Evolutionary conservation across 164 flowering plant genomes (phyloP).

Genomic region (Saururus chinensis): DNA sequence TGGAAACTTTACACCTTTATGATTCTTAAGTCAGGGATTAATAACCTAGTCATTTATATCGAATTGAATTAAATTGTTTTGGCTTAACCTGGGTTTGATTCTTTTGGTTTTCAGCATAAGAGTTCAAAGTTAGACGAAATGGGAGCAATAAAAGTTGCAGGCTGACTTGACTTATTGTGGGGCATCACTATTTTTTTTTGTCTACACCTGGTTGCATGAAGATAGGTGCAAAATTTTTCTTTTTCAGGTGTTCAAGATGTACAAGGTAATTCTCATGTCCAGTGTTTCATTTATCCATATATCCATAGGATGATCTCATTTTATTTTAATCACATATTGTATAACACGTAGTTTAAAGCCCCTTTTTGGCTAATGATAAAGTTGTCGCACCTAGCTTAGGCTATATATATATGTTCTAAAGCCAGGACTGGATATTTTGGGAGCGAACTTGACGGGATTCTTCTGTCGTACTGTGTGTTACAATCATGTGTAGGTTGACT

Average conservation of each 20-base stretch:
- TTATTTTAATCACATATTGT: background rate
- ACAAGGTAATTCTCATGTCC: background rate
- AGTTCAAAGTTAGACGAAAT: conserved; percentile 76
- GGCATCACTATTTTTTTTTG: background rate
- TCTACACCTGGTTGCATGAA: background rate
- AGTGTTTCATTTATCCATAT: no score
- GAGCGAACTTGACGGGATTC: background rate
- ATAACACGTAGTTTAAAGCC: no score
- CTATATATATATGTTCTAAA: no score
- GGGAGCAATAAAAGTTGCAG: conserved; percentile 76
- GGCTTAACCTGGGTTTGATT: background rate
- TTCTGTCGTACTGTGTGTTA: background rate
- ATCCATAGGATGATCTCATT: background rate
- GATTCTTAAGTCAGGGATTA: no score
- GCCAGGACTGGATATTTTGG: no score
- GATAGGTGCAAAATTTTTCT: background rate
- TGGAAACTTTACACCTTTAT: no score
- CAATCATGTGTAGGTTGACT: background rate
- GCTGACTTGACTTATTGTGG: conserved; percentile 23
- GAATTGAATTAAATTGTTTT: background rate
- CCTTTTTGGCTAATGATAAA: background rate
- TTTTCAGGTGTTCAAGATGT: no score
- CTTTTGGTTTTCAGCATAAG: conserved; percentile 55
- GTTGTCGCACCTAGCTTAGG: no score
- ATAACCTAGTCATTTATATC: background rate